Evolutionary conservation across 2,329 filamentous ascomycete genomes (phyloP), one percentile per base, ranked within the genome.

Genomic region (Camillea tinctor): DNA sequence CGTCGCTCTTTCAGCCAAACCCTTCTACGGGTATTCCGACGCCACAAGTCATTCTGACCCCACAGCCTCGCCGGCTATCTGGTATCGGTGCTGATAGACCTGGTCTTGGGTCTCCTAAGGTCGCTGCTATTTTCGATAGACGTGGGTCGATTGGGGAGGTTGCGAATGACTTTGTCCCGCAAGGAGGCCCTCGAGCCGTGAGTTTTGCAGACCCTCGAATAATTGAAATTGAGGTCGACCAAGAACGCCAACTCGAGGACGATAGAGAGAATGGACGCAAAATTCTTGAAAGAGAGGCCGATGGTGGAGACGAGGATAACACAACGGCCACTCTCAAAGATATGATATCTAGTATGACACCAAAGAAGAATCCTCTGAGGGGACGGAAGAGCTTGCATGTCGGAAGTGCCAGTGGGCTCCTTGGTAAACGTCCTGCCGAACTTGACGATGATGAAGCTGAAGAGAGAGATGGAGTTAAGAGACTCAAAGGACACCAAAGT

Each of bases 351-450:
- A 90, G 86, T 59, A 80, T 94, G 63, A 92, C 89, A 22, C 91
- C 91, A 0, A 91, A 90, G 74, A 91, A 92, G 73, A 88, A 85
- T 57, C 74, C 77, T 5, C 66, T 90, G 6, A 86, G 82, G 58
- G 86, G 86, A 15, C 86, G 90, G 49, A 93, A 93, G 76, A 93
- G 90, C 70, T 79, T 93, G 54, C 88, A 90, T 64, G 85, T 92
- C 20, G 90, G 90, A 49, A 90, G 89, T 67, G 90, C 90, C 15
- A 86, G 80, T 63, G 90, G 90, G 0, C 75, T 93, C 20, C 79
- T 93, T 4, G 90, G 90, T 6, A 93, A 93, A 73, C 82, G 90
- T 53, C 90, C 90, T 0, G 77, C 77, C 15, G 90, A 93, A 73
- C 80, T 93, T 54, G 90, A 92, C 62, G 81, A 85, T 3, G 84